These are phyloP conservation scores for Kwoniella mangroviensis DNA, from an alignment of 768 basidiomycete species.

Conservation along the genomic window DNA sequence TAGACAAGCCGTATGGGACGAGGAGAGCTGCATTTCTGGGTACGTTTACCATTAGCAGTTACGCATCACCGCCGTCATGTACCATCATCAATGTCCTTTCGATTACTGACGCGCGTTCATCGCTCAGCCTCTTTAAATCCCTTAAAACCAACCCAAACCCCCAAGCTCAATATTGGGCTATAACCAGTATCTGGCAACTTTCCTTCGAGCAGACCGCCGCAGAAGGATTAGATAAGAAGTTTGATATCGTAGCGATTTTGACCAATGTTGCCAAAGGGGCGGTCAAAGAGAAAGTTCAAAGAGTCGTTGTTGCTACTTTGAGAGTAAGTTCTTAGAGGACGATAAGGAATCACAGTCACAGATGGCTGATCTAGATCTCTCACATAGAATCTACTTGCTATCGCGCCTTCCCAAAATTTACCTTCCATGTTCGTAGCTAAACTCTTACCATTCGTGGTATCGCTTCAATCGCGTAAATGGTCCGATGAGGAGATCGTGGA, in stretches of 20 bases:
- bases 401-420: conserved; percentile 84
- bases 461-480: conserved; percentile 81
- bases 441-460: conserved; percentile 83
- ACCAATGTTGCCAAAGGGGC: conserved; percentile 83
- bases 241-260: conserved; percentile 83
- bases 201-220: conserved; percentile 88
- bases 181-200: conserved; percentile 90
- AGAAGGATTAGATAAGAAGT: conserved; percentile 83
- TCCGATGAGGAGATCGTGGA: conserved; percentile 94
- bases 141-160: conserved; percentile 79
- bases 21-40: conserved; percentile 57
- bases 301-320: conserved; percentile 90
- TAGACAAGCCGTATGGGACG: conserved; percentile 77
- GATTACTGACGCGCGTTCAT: not conserved
- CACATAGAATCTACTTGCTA: conserved; percentile 84
- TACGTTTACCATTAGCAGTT: conserved; percentile 60
- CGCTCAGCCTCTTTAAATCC: conserved; percentile 75
- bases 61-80: no score
- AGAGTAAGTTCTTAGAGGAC: conserved; percentile 62
- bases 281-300: conserved; percentile 95
- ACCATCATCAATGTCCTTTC: not conserved
- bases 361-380: not conserved
- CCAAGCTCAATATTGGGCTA: conserved; percentile 94
- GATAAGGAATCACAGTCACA: not conserved
- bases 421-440: conserved; percentile 90